phyloP scores from a whole-genome alignment of 176 grass and related monocot genomes.

The Musa beccarii region DNA sequence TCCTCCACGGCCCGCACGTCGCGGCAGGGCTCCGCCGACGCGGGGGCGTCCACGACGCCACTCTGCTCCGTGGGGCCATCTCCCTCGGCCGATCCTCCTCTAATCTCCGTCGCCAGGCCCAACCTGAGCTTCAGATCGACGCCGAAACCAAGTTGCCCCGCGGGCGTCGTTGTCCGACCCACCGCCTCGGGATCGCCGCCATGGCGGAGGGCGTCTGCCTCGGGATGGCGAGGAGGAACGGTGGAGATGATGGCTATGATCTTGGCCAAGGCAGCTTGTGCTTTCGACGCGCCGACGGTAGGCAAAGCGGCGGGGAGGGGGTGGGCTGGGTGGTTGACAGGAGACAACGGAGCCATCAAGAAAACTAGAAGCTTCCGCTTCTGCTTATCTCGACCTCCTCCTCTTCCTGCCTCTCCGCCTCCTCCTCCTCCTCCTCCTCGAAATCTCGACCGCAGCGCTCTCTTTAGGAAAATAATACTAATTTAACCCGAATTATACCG shows the following conservation, averaged over 20 bases:
- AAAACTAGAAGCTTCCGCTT: not conserved
- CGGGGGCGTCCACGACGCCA: not conserved
- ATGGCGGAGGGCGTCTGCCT: not conserved
- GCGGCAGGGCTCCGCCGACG: not conserved
- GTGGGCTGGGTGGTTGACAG: not conserved
- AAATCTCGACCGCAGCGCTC: not conserved
- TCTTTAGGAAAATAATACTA: not conserved
- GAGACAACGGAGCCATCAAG: not conserved
- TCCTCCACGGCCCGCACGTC: not conserved
- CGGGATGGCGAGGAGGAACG: not conserved
- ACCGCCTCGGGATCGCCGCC: not conserved
- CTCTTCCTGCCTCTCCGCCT: not conserved
- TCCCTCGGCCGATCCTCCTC: not conserved
- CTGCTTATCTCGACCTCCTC: not conserved
- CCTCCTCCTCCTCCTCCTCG: not conserved
- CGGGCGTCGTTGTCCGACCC: not conserved
- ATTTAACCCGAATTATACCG: not conserved
- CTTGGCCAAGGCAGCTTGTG: not conserved
- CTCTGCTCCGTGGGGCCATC: not conserved
- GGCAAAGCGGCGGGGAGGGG: not conserved
- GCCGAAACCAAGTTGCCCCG: not conserved
- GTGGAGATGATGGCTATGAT: conserved; percentile 5
- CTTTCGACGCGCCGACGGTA: not conserved
- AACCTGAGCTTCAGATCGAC: conserved; percentile 24
- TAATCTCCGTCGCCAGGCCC: conserved; percentile 15